A percentile compares a stretch with the other conserved stretches of the same genome.
Conservation (phyloP, 139 green algal genomes). For the Micractinium sp. region DNA sequence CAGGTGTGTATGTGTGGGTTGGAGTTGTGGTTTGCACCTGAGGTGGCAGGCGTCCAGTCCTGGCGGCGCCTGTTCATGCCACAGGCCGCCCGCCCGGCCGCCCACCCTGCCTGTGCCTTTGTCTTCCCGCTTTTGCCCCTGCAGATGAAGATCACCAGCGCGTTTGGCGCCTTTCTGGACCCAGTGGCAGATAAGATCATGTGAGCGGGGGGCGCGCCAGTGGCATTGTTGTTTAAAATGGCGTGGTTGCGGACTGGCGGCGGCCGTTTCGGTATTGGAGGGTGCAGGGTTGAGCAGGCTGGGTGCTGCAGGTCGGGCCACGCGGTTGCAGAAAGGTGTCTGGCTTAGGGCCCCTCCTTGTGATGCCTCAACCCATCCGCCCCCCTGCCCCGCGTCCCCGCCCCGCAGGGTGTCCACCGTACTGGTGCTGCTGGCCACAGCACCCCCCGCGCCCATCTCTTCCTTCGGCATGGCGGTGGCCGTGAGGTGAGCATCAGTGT, state of each 20-base stretch:
- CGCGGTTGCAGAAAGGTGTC: not conserved
- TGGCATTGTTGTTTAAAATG: no score
- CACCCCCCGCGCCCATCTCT: conserved; percentile 53
- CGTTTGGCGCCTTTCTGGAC: conserved; percentile 98
- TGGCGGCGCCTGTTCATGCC: no score
- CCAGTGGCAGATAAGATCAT: conserved; percentile 95
- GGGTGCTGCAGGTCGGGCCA: not conserved
- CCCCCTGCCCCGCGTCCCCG: not conserved
- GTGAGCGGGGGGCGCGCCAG: conserved; percentile 3
- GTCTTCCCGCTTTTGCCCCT: not conserved
- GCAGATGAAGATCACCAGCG: conserved; percentile 59
- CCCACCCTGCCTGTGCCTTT: not conserved
- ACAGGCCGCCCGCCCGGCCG: no score
- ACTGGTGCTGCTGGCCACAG: conserved; percentile 85
- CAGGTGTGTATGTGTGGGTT: not conserved
- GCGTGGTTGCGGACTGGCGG: no score
- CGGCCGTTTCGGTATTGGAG: no score
- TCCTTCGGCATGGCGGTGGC: conserved; percentile 26
- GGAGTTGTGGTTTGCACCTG: no score
- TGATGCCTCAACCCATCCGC: not conserved
- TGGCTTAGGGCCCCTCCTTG: not conserved
- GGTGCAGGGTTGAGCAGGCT: not conserved
- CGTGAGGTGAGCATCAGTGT: conserved; percentile 32
- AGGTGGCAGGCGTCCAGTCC: no score
- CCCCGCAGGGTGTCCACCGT: conserved; percentile 83